Conservation (phyloP, 1,284 basidiomycete species). For the Inonotus hispidus region DNA sequence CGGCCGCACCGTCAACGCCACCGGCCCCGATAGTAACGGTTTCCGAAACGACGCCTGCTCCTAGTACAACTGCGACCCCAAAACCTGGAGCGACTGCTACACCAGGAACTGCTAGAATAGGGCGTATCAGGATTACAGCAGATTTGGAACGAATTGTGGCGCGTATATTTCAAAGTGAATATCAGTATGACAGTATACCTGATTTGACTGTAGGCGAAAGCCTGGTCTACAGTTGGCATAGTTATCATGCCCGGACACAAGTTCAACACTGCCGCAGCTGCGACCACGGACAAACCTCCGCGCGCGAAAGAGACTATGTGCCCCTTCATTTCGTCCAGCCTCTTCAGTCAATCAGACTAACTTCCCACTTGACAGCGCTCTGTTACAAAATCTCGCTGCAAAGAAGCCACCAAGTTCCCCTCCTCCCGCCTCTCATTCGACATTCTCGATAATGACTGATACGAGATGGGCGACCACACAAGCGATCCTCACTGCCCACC, state of each 20-base stretch:
- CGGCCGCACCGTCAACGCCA: neutral
- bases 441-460: conserved; percentile 36
- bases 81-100: conserved; percentile 9
- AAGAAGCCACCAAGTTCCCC: conserved; percentile 32
- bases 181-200: neutral
- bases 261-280: conserved; percentile 31
- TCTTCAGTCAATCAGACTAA: neutral
- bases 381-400: conserved; percentile 42
- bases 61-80: neutral
- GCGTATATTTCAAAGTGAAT: conserved; percentile 18
- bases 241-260: conserved; percentile 52
- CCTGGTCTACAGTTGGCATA: conserved; percentile 63
- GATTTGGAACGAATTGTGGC: conserved; percentile 60
- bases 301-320: conserved; percentile 63
- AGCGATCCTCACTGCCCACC: conserved; percentile 62
- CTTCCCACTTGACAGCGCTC: conserved; percentile 37
- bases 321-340: conserved; percentile 23
- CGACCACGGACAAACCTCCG: conserved; percentile 36
- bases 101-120: conserved; percentile 22
- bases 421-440: conserved; percentile 36
- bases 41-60: conserved; percentile 4
- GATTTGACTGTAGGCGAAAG: conserved; percentile 43
- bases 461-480: conserved; percentile 42
- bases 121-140: conserved; percentile 40
- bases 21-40: neutral